Evolutionary conservation across 768 basidiomycete genomes (phyloP), one percentile per base, ranked within the genome.

Genomic region (Trametes sanguinea): DNA sequence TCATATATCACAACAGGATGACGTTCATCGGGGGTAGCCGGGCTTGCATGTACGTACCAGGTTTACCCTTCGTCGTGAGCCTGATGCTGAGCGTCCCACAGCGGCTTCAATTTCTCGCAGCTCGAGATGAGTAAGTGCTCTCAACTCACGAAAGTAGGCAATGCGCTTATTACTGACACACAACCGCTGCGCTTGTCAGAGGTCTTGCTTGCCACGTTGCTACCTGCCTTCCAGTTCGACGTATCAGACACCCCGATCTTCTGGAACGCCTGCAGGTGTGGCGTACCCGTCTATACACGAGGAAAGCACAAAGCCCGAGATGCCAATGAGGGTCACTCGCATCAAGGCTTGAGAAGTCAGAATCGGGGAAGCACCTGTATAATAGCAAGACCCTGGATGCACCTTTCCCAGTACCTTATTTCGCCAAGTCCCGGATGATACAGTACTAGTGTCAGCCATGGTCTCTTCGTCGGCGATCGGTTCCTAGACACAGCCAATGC

Each of bases 71-170:
- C 0, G 11, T 30, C 13, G 29, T 39, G 39, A 4, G 16, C 16
- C 22, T 22, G 37, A 47, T 17, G 6, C 6, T 51, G n/a, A 6
- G 3, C 47, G 16, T 37, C 35, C 6, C n/a, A 35, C 54, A 68
- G 67, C 30, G 67, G 67, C 8, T 68, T 68, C 67, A 68, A 68
- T 48, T 68, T 68, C 52, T 68, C 67, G 2, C 64, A 68, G 54
- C 58, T 68, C 6, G 64, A 68, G 45, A 68, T 63, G 67, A 68
- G 67, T 68, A 33, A 29, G 67, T 65, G 16, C 14, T 37, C 6
- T 4, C 6, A 10, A 1, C 30, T 13, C 48, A 29, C 6, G 8
- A 43, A n/a, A 8, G 9, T 43, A 6, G 5, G n/a, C 42, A 13
- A 11, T 6, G 13, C 33, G 14, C 8, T 11, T 1, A 8, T 1